A percentile compares a stretch with the other conserved stretches of the same genome.
Conservation (phyloP, 2,329 filamentous ascomycete species). For the Phaeosphaeriaceae sp. region DNA sequence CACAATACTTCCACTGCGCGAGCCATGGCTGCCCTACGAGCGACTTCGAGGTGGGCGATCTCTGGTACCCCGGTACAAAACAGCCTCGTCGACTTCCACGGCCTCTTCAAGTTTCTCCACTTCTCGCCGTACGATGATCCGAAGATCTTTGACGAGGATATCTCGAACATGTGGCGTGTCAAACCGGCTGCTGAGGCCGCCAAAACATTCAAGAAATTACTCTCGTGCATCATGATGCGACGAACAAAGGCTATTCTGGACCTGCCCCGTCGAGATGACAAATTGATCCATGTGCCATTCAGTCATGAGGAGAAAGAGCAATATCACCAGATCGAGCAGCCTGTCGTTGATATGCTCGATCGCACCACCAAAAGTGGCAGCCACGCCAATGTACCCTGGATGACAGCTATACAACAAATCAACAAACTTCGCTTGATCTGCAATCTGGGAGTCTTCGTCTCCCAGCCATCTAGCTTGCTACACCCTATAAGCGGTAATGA, state of each 20-base stretch:
- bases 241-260: constrained; percentile 49
- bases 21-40: constrained; percentile 47
- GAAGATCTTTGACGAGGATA: constrained; percentile 50
- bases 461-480: neutral
- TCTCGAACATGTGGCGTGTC: constrained; percentile 49
- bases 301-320: constrained; percentile 39
- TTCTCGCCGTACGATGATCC: constrained; percentile 31
- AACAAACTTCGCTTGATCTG: constrained; percentile 56
- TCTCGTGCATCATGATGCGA: constrained; percentile 50
- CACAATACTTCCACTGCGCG: constrained; percentile 7
- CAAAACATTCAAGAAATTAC: constrained; percentile 49
- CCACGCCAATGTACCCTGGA: too few species aligned
- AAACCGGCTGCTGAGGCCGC: constrained; percentile 46
- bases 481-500: neutral
- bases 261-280: constrained; percentile 48
- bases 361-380: constrained; percentile 27
- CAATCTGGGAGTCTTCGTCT: constrained; percentile 48
- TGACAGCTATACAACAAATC: constrained; percentile 52
- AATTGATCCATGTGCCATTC: constrained; percentile 45
- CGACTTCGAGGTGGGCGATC: constrained; percentile 60
- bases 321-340: constrained; percentile 39
- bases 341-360: constrained; percentile 19
- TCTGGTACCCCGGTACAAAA: constrained; percentile 53
- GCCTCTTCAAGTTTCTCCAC: constrained; percentile 24
- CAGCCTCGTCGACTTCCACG: constrained; percentile 20